A percentile compares a stretch with the other conserved stretches of the same genome.
Conservation (phyloP, 1,284 basidiomycete genomes). For the Ganoderma leucocontextum region DNA sequence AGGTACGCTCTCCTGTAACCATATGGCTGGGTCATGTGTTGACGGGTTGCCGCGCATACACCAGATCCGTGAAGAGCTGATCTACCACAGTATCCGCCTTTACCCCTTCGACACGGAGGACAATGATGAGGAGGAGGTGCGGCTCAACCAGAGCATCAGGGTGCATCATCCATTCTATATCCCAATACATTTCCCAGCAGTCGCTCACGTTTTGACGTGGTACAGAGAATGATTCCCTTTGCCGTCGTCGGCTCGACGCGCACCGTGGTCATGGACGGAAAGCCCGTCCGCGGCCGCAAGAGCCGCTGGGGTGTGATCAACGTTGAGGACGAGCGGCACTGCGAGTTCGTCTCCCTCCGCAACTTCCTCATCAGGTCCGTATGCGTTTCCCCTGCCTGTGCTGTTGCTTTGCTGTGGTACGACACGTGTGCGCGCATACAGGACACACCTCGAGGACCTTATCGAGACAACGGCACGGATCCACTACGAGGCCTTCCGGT, state of each 20-base stretch:
- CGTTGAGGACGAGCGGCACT: slow-evolving; percentile 96
- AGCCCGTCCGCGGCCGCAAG: slow-evolving; percentile 94
- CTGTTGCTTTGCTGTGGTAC: background rate
- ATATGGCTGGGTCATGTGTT: background rate
- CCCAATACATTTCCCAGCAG: background rate
- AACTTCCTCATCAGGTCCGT: slow-evolving; percentile 92
- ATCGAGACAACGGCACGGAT: slow-evolving; percentile 99
- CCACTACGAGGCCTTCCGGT: slow-evolving; percentile 99
- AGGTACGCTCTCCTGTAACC: slow-evolving; percentile 54
- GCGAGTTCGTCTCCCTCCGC: slow-evolving; percentile 97
- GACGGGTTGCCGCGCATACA: slow-evolving; percentile 41
- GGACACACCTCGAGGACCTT: slow-evolving; percentile 97
- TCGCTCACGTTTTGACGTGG: slow-evolving; percentile 12
- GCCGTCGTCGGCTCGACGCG: slow-evolving; percentile 96
- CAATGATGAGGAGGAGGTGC: slow-evolving; percentile 90
- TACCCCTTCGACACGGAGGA: slow-evolving; percentile 99
- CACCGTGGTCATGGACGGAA: slow-evolving; percentile 94
- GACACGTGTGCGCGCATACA: slow-evolving; percentile 36
- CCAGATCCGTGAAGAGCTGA: slow-evolving; percentile 89
- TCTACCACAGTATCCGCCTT: slow-evolving; percentile 92
- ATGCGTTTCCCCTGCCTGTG: background rate
- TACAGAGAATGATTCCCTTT: slow-evolving; percentile 92
- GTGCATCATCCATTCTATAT: slow-evolving; percentile 53
- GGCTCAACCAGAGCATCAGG: slow-evolving; percentile 91
- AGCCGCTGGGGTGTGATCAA: slow-evolving; percentile 99